Evolutionary conservation across 495 filamentous ascomycete genomes (phyloP).

Genomic region (Talaromyces proteolyticus): DNA sequence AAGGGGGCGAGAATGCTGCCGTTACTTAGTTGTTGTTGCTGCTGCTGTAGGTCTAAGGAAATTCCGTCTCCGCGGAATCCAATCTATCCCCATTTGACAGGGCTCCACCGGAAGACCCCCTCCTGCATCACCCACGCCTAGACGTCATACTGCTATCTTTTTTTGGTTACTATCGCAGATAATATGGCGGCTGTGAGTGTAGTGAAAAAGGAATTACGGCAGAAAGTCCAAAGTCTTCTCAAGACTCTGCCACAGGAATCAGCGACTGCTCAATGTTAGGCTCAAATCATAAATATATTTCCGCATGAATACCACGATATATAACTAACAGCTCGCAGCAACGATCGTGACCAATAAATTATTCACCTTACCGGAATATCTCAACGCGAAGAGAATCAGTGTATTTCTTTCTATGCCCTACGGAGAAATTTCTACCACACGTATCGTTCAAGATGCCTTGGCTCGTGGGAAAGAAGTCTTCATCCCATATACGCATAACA

Average conservation of each 20-base stretch:
- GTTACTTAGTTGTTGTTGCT: not conserved
- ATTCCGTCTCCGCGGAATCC: constrained; percentile 8
- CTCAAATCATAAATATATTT: not conserved
- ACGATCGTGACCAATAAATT: constrained; percentile 50
- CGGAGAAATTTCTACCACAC: constrained; percentile 74
- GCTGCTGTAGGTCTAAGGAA: not conserved
- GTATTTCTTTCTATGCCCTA: constrained; percentile 90
- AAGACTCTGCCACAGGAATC: constrained; percentile 49
- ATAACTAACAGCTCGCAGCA: constrained; percentile 36
- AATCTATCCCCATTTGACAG: constrained; percentile 1
- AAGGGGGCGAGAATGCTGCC: not conserved
- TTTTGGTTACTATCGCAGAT: constrained; percentile 12
- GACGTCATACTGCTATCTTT: not conserved
- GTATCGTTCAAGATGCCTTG: constrained; percentile 77
- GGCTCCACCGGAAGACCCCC: not conserved
- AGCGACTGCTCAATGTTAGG: constrained; percentile 61
- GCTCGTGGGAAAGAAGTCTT: constrained; percentile 75
- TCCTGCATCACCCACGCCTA: not conserved
- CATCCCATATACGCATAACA: constrained; percentile 78
- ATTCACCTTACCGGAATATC: constrained; percentile 59
- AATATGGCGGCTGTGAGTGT: constrained; percentile 43
- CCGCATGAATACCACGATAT: not conserved
- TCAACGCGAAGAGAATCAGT: constrained; percentile 64
- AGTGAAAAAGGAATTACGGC: constrained; percentile 70
- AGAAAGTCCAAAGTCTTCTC: constrained; percentile 59